Evolutionary conservation across 257 asterid genomes (phyloP).

Genomic region (Fraxinus pennsylvanica): DNA sequence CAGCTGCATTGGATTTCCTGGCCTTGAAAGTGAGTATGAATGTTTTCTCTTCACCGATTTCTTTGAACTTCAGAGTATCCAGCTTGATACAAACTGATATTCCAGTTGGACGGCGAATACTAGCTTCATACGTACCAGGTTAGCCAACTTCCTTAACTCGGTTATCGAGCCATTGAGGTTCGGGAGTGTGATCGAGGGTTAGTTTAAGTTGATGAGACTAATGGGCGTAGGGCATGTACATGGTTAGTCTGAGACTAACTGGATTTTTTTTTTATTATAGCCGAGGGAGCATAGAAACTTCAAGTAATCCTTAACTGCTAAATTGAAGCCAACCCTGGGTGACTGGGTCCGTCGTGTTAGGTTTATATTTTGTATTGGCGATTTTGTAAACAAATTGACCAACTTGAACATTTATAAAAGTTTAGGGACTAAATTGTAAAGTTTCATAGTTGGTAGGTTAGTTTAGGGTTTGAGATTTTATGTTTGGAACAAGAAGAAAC

Average conservation of each 20-base stretch:
- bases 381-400: no score
- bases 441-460: no score
- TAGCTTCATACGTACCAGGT: slow-evolving; percentile 61
- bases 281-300: slow-evolving; percentile 68
- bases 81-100: slow-evolving; percentile 50
- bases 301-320: slow-evolving; percentile 52
- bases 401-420: no score
- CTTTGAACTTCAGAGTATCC: slow-evolving; percentile 37
- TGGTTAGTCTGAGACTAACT: slow-evolving; percentile 34
- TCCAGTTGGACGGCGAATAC: slow-evolving; percentile 53
- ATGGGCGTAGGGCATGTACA: slow-evolving; percentile 43
- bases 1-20: slow-evolving; percentile 26
- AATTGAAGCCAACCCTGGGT: slow-evolving; percentile 85
- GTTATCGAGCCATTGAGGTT: slow-evolving; percentile 47
- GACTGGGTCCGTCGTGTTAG: slow-evolving; percentile 73
- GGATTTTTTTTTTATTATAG: slow-evolving; percentile 49
- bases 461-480: no score
- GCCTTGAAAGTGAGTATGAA: slow-evolving; percentile 48
- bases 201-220: slow-evolving; percentile 61
- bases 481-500: no score
- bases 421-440: no score
- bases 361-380: no score
- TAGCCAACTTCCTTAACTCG: slow-evolving; percentile 71
- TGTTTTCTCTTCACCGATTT: slow-evolving; percentile 55
- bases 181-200: slow-evolving; percentile 85